Conservation (phyloP, 2,329 filamentous ascomycete genomes). For the Didymellaceae sp. region DNA sequence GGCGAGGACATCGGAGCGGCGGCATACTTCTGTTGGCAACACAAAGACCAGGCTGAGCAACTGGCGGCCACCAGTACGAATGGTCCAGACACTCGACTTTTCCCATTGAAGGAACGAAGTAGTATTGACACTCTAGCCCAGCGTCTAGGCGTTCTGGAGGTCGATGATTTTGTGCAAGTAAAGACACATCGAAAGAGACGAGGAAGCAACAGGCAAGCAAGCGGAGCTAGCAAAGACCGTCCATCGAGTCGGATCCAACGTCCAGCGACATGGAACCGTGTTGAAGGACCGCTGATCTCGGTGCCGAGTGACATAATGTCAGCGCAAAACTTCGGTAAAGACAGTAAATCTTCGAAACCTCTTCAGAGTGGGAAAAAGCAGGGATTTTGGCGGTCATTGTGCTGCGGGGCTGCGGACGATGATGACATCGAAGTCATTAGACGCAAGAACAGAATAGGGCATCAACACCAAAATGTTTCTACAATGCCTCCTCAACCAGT, state of each 20-base stretch:
- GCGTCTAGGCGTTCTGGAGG: conserved; percentile 74
- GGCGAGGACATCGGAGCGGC: conserved; percentile 63
- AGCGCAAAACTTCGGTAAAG: conserved; percentile 28
- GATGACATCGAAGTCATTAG: conserved; percentile 54
- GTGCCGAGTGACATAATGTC: conserved; percentile 50
- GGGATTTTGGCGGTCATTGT: conserved; percentile 53
- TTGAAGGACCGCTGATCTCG: conserved; percentile 54
- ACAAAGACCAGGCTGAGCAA: conserved; percentile 79
- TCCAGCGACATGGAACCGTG: conserved; percentile 54
- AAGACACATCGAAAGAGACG: conserved; percentile 46
- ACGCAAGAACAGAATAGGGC: conserved; percentile 45
- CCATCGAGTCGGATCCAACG: conserved; percentile 41
- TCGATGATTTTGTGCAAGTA: conserved; percentile 56
- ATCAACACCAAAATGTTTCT: conserved; percentile 16
- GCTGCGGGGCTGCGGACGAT: conserved; percentile 49
- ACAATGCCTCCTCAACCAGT: conserved; percentile 17
- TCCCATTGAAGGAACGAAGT: conserved; percentile 68
- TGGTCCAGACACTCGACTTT: conserved; percentile 51
- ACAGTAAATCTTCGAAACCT: conserved; percentile 26
- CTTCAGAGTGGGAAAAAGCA: conserved; percentile 33
- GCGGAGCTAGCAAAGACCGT: conserved; percentile 20
- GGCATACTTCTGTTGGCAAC: conserved; percentile 89
- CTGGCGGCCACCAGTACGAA: conserved; percentile 32
- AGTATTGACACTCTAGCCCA: conserved; percentile 90
- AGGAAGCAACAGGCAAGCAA: conserved; percentile 28